These are phyloP conservation scores for Pelargonium nanum DNA, from an alignment of 345 rosid species.

Conservation along the genomic window DNA sequence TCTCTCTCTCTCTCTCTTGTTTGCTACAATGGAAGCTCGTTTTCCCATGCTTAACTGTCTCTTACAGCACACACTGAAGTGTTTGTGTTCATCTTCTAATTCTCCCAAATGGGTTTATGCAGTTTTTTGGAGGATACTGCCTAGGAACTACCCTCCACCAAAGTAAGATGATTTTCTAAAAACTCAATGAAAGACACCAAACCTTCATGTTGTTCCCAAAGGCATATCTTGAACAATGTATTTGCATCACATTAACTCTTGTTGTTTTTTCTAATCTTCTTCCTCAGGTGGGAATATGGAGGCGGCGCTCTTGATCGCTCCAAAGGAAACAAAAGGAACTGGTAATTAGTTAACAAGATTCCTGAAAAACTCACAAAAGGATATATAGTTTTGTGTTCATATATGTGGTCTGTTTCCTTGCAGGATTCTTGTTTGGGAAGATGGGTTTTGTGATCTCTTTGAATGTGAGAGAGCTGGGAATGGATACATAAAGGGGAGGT, in stretches of 20 bases:
- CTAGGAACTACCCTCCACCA: conserved; percentile 75
- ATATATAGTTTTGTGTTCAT: neutral
- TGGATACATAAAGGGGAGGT: conserved; percentile 37
- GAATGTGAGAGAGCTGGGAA: conserved; percentile 43
- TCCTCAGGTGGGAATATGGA: conserved; percentile 67
- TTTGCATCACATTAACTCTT: neutral
- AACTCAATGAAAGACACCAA: neutral
- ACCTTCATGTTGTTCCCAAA: neutral
- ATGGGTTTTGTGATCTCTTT: conserved; percentile 56
- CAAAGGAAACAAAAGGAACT: conserved; percentile 64
- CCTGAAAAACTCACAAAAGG: neutral
- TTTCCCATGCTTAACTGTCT: conserved; percentile 59
- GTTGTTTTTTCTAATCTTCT: conserved; percentile 1
- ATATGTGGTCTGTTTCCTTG: conserved; percentile 5
- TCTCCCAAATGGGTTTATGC: conserved; percentile 70
- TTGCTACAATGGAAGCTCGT: conserved; percentile 44
- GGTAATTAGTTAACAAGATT: conserved; percentile 23
- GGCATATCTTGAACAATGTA: neutral
- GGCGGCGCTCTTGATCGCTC: conserved; percentile 52
- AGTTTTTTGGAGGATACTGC: conserved; percentile 68
- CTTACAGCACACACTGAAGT: conserved; percentile 46
- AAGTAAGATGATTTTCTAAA: conserved; percentile 27
- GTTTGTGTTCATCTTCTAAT: conserved; percentile 40
- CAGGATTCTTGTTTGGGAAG: conserved; percentile 83
- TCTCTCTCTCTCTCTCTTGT: conserved; percentile 2